Base-by-base conservation (phyloP, 2,329 filamentous ascomycete species). In the Pseudogymnoascus sp. region DNA sequence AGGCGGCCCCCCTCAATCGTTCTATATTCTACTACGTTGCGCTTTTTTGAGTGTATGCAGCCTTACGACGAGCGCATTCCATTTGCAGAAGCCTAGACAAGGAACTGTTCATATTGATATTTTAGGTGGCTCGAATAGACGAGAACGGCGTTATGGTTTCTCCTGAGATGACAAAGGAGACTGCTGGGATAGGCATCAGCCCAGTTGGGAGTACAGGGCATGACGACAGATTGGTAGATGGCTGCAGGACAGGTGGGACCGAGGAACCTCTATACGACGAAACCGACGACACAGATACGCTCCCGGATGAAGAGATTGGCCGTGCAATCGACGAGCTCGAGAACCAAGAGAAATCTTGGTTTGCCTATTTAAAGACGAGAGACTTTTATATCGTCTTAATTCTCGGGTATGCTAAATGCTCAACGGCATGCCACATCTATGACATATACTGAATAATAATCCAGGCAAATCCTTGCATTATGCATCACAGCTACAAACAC, bases 401-500 rank as follows among this genome's bases (percentile, higher is more conserved):
- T 59, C 78, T 98, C 65, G 92, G 92, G 79, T 86, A 75, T 69
- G 78, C 77, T 70, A 43, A 62, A 62, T 40, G 59, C 24, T 61
- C 61, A 62, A 70, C 59, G 4, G 37, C 28, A 35, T 11, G 11
- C 28, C 50, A 56, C 50, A 19, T 14, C 28, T 22, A 56, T 56
- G 50, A 35, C 28, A 56, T 56, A 56, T 56, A 56, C 50, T 56
- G 6, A 56, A 16, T 56, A 10, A 56, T 56, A 56, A 59, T 65
- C 60, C 63, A 85, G 84, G 64, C 93, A 97, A 81, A 75, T 92
- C 61, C 86, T 96, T 50, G 87, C 93, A 4, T 85, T 99, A 64
- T 93, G 91, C 79, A 95, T 96, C 77, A 97, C 93, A 1, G 87
- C 85, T 31, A 97, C 93, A 60, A 96, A 96, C 80, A 98, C 95